These are phyloP conservation scores for Penicillium sclerotiorum DNA, from an alignment of 2,329 filamentous ascomycete species.

Conservation along the genomic window DNA sequence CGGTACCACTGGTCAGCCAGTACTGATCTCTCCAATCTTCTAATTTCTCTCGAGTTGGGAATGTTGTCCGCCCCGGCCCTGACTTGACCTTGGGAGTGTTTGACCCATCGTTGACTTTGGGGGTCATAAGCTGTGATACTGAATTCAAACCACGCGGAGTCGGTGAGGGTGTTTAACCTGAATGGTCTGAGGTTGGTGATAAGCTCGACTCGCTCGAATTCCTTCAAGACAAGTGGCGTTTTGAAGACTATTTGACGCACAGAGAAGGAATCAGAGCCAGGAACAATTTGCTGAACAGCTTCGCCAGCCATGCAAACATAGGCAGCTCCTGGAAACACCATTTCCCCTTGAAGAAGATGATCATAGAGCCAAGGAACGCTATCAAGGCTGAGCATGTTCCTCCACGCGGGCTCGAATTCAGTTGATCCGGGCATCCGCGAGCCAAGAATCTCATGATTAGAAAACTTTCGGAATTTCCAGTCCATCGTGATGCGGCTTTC, in stretches of 20 bases:
- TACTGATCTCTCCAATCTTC: neutral
- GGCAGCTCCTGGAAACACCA: conserved; percentile 28
- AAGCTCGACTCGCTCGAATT: conserved; percentile 7
- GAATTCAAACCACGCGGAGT: conserved; percentile 18
- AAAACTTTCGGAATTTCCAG: conserved; percentile 16
- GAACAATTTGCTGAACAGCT: conserved; percentile 14
- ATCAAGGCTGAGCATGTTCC: conserved; percentile 29
- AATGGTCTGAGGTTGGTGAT: conserved; percentile 13
- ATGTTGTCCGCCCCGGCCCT: neutral
- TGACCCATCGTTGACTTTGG: neutral
- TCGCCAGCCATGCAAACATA: conserved; percentile 31
- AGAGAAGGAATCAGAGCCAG: neutral
- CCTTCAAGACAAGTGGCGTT: neutral
- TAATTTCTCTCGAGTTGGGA: neutral
- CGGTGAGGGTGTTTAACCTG: conserved; percentile 1
- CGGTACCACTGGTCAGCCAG: conserved; percentile 8
- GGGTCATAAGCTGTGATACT: conserved; percentile 7
- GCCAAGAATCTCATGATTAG: conserved; percentile 29
- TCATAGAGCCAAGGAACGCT: conserved; percentile 34
- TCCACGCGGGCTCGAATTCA: conserved; percentile 42
- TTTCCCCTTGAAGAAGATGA: conserved; percentile 24
- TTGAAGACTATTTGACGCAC: neutral
- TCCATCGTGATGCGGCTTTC: conserved; percentile 15
- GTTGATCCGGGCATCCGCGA: conserved; percentile 30
- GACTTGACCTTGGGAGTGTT: conserved; percentile 14